These are phyloP conservation scores for Entrophospora sp. DNA, from an alignment of 192 early-diverging fungal species.

Conservation along the genomic window DNA sequence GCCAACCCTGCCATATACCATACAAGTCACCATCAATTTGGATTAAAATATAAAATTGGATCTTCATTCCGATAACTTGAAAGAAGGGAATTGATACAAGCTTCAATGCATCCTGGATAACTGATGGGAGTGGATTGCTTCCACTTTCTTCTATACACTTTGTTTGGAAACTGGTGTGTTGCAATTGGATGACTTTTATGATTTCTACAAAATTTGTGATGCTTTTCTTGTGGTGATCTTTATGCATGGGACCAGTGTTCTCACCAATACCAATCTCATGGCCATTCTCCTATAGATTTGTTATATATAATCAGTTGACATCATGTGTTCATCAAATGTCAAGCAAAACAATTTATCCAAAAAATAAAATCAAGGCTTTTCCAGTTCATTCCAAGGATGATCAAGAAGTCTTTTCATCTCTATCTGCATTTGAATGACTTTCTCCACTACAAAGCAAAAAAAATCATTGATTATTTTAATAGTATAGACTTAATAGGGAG, in stretches of 20 bases:
- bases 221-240: conserved; percentile 9
- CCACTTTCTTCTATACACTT: conserved; percentile 12
- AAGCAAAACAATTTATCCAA: neutral
- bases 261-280: conserved; percentile 16
- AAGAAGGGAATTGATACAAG: conserved; percentile 15
- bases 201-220: conserved; percentile 2
- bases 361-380: conserved; percentile 17
- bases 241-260: conserved; percentile 5
- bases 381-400: neutral
- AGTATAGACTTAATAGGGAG: neutral
- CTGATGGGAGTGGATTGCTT: conserved; percentile 5
- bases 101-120: neutral
- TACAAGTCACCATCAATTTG: conserved; percentile 15
- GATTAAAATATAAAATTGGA: conserved; percentile 19
- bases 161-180: conserved; percentile 2
- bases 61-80: conserved; percentile 11
- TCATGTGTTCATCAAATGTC: neutral
- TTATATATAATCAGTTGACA: neutral
- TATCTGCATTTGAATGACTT: conserved; percentile 7
- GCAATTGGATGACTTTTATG: conserved; percentile 10
- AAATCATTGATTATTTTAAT: neutral
- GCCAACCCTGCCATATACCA: neutral
- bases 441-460: neutral
- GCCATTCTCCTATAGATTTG: neutral
- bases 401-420: neutral